Percentiles rank a stretch among this genome's conserved stretches.
Conservation (phyloP, 345 rosid genomes). For the Erodium maritimum region DNA sequence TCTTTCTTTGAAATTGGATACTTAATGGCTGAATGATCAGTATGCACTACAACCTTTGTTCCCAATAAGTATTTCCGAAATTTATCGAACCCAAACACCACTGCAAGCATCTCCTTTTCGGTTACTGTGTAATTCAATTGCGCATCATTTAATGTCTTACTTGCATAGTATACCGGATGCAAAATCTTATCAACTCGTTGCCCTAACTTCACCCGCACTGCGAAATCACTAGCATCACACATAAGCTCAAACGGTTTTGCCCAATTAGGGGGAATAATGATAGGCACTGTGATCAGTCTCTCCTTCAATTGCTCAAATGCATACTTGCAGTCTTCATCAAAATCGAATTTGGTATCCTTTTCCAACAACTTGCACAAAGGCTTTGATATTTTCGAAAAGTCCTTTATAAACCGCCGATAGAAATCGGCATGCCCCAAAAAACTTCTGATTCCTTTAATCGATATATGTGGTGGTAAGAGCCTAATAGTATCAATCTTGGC, state of each 20-base stretch:
- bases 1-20: neutral
- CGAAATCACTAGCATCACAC: neutral
- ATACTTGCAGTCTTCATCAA: no score
- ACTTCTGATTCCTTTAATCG: neutral
- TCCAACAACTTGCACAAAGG: neutral
- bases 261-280: neutral
- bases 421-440: neutral
- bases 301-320: neutral
- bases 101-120: neutral
- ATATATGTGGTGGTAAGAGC: neutral
- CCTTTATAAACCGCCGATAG: neutral
- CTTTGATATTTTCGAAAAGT: neutral
- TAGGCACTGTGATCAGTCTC: neutral
- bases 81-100: conserved; percentile 1
- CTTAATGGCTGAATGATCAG: neutral
- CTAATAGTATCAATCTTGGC: neutral
- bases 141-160: neutral
- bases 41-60: neutral
- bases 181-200: neutral
- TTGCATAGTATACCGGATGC: neutral
- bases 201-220: neutral
- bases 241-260: neutral
- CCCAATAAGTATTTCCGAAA: neutral
- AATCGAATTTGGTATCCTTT: neutral
- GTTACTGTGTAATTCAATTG: neutral